These are phyloP conservation scores for Echium plantagineum DNA, from an alignment of 257 asterid genomes.

Conservation along the genomic window DNA sequence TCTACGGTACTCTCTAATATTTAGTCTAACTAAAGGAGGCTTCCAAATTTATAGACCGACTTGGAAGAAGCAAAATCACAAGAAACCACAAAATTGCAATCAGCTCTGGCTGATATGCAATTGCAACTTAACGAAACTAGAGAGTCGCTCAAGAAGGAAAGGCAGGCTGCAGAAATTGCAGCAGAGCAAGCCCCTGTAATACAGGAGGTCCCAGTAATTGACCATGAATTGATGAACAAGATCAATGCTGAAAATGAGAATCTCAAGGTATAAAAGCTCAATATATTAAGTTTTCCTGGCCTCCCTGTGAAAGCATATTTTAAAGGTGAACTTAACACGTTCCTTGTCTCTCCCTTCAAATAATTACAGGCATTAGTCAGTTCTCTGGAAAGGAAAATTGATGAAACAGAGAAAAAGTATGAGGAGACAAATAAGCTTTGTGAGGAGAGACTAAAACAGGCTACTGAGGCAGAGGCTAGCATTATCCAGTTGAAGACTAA, in stretches of 20 bases:
- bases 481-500: slow-evolving; percentile 75
- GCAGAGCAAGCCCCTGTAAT: slow-evolving; percentile 57
- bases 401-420: slow-evolving; percentile 79
- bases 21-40: background rate
- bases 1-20: too few species aligned
- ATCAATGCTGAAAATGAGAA: slow-evolving; percentile 74
- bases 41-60: slow-evolving; percentile 45
- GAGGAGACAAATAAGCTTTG: slow-evolving; percentile 87
- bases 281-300: slow-evolving; percentile 5
- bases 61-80: slow-evolving; percentile 87
- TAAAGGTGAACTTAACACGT: background rate
- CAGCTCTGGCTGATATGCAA: slow-evolving; percentile 74
- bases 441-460: slow-evolving; percentile 89
- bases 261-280: slow-evolving; percentile 44
- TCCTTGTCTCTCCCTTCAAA: slow-evolving; percentile 3
- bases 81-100: slow-evolving; percentile 74
- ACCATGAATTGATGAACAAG: slow-evolving; percentile 68
- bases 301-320: background rate
- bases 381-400: slow-evolving; percentile 78
- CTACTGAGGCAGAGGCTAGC: slow-evolving; percentile 81
- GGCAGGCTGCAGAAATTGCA: slow-evolving; percentile 43
- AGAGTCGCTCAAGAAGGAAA: slow-evolving; percentile 57
- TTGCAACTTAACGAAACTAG: slow-evolving; percentile 71
- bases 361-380: slow-evolving; percentile 56
- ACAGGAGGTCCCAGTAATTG: slow-evolving; percentile 80